Evolutionary conservation across 23 red algal species (phyloP).

Genomic region (Gracilaria gracilis): DNA sequence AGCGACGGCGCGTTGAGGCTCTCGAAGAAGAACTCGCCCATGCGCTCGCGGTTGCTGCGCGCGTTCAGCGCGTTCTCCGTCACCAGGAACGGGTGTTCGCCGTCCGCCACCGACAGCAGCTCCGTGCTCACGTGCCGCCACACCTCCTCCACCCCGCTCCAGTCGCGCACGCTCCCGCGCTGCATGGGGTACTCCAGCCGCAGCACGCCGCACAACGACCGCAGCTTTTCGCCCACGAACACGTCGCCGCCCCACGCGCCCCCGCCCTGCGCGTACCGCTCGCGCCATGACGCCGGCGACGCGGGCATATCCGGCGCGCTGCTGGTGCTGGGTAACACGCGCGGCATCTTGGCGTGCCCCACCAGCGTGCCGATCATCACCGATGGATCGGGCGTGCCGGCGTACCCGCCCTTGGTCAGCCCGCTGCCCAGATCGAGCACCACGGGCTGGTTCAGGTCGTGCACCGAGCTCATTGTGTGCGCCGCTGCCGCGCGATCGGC

Average conservation of each 20-base stretch:
- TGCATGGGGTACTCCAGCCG: slow-evolving; percentile 53
- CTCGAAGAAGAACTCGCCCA: slow-evolving; percentile 71
- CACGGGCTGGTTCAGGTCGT: slow-evolving; percentile 78
- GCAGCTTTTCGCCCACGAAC: slow-evolving; percentile 44
- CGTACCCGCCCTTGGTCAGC: slow-evolving; percentile 71
- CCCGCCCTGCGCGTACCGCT: neutral
- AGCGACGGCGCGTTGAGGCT: slow-evolving; percentile 43
- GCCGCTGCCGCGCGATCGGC: too few relatives aligned
- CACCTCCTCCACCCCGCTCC: slow-evolving; percentile 41
- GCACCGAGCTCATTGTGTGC: slow-evolving; percentile 31
- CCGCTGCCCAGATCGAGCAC: slow-evolving; percentile 69
- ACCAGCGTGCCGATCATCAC: slow-evolving; percentile 65
- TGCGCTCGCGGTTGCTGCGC: slow-evolving; percentile 58
- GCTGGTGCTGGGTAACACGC: slow-evolving; percentile 43
- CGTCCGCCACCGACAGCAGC: slow-evolving; percentile 44
- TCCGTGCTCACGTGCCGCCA: slow-evolving; percentile 44
- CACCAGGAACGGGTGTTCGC: slow-evolving; percentile 69
- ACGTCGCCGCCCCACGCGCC: neutral
- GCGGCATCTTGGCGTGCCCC: slow-evolving; percentile 47
- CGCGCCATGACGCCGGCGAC: neutral
- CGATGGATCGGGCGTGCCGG: slow-evolving; percentile 50
- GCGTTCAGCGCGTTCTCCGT: slow-evolving; percentile 66
- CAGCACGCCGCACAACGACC: slow-evolving; percentile 48
- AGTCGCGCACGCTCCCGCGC: slow-evolving; percentile 37
- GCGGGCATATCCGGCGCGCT: neutral